Evolutionary conservation across 306 rosid genomes (phyloP).

Genomic region (Pyrus bretschneideri): DNA sequence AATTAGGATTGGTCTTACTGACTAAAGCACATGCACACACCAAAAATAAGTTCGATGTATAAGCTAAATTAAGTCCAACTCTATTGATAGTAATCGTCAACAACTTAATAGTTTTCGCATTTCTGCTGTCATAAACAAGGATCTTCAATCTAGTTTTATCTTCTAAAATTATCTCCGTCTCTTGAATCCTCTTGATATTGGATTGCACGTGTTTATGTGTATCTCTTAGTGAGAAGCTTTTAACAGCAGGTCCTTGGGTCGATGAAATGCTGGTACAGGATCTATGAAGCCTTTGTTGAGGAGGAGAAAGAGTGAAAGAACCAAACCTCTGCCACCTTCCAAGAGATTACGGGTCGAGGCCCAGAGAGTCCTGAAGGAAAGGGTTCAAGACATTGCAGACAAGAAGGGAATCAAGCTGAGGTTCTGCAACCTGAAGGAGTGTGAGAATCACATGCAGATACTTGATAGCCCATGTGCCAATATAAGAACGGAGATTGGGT

Average conservation of each 20-base stretch:
- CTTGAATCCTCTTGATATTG: slow-evolving; percentile 18
- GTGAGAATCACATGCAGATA: slow-evolving; percentile 77
- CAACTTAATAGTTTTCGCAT: neutral
- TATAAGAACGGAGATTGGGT: slow-evolving; percentile 83
- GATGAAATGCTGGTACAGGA: slow-evolving; percentile 99
- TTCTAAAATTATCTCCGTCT: slow-evolving; percentile 1
- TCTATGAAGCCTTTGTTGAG: slow-evolving; percentile 60
- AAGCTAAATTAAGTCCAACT: neutral
- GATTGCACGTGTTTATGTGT: slow-evolving; percentile 27
- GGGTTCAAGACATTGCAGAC: slow-evolving; percentile 97
- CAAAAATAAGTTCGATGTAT: neutral
- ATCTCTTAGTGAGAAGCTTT: slow-evolving; percentile 75
- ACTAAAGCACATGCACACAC: neutral
- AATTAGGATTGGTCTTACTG: neutral
- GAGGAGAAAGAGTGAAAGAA: slow-evolving; percentile 75
- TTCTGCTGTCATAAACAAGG: neutral
- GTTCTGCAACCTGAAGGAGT: slow-evolving; percentile 92
- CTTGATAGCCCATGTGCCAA: slow-evolving; percentile 89
- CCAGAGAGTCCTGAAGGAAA: slow-evolving; percentile 89
- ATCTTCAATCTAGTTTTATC: neutral
- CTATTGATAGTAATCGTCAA: neutral
- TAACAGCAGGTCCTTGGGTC: slow-evolving; percentile 97
- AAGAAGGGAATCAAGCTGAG: slow-evolving; percentile 96
- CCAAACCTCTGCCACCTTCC: slow-evolving; percentile 95
- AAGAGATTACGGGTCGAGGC: slow-evolving; percentile 98